Conservation (phyloP, 2,329 filamentous ascomycete species). For the Claviceps humidiphila region DNA sequence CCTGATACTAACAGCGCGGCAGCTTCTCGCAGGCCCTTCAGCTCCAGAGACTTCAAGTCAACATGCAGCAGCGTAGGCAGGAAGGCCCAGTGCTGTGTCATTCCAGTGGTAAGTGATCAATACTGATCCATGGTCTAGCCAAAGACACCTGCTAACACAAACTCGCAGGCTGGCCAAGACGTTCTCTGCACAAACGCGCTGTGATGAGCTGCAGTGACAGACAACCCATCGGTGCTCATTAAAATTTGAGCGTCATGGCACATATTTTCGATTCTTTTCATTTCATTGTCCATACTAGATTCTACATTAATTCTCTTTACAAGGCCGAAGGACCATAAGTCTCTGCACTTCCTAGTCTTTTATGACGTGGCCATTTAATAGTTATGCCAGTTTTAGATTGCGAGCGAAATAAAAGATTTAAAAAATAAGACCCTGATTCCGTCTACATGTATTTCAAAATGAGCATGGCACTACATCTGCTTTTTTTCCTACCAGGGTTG, state of each 20-base stretch:
- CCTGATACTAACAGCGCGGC: background rate
- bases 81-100: constrained; percentile 6
- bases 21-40: constrained; percentile 1
- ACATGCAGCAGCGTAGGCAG: constrained; percentile 1
- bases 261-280: background rate
- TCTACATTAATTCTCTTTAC: background rate
- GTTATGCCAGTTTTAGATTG: background rate
- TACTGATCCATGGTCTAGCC: background rate
- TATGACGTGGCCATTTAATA: background rate
- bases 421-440: no score
- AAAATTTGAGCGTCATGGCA: background rate
- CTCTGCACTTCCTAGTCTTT: background rate
- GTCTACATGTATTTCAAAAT: no score
- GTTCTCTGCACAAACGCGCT: background rate
- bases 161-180: background rate
- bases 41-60: constrained; percentile 2
- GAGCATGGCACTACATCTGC: no score
- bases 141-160: background rate
- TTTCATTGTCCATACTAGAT: constrained; percentile 1
- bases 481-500: no score
- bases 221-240: background rate
- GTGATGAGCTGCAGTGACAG: background rate
- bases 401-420: no score
- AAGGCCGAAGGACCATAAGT: background rate
- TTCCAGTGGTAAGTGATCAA: constrained; percentile 6